Evolutionary conservation across 495 filamentous ascomycete species (phyloP).

Genomic region (Aspergillus homomorphus): DNA sequence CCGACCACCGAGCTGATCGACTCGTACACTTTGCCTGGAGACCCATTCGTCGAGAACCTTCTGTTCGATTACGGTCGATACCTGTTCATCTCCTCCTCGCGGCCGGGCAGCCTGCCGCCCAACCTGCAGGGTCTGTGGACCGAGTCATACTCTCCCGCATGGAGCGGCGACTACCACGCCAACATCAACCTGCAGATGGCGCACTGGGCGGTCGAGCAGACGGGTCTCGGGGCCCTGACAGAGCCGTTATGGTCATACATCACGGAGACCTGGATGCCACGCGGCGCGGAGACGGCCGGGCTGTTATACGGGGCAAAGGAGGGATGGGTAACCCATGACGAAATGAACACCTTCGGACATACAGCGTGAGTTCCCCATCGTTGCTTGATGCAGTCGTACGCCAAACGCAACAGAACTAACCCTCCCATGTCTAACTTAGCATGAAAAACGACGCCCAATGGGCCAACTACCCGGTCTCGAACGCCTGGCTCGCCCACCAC

Average conservation of each 20-base stretch:
- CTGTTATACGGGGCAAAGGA: constrained; percentile 39
- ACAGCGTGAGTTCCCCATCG: constrained; percentile 31
- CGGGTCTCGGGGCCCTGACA: constrained; percentile 32
- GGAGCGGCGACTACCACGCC: constrained; percentile 49
- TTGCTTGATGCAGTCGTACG: no score
- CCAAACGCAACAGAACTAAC: background rate
- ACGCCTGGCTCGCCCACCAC: constrained; percentile 52
- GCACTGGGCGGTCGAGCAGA: constrained; percentile 40
- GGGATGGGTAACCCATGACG: constrained; percentile 48
- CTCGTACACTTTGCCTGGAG: constrained; percentile 30
- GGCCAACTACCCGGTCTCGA: constrained; percentile 40
- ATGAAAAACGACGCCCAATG: constrained; percentile 42
- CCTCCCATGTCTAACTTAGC: constrained; percentile 4
- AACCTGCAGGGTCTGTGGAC: constrained; percentile 49
- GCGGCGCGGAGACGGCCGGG: constrained; percentile 46
- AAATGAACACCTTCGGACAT: constrained; percentile 51
- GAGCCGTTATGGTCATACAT: constrained; percentile 45
- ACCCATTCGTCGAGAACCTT: constrained; percentile 44
- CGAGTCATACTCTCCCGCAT: constrained; percentile 29
- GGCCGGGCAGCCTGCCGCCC: constrained; percentile 40
- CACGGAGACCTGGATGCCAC: constrained; percentile 49
- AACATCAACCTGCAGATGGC: constrained; percentile 57
- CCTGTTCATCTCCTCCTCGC: constrained; percentile 40
- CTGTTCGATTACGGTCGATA: constrained; percentile 46
- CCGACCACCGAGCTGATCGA: constrained; percentile 38